Percentiles rank a stretch among this genome's conserved stretches.
phyloP scores from a whole-genome alignment of 768 basidiomycete species.

The Phaeotremella fagi region DNA sequence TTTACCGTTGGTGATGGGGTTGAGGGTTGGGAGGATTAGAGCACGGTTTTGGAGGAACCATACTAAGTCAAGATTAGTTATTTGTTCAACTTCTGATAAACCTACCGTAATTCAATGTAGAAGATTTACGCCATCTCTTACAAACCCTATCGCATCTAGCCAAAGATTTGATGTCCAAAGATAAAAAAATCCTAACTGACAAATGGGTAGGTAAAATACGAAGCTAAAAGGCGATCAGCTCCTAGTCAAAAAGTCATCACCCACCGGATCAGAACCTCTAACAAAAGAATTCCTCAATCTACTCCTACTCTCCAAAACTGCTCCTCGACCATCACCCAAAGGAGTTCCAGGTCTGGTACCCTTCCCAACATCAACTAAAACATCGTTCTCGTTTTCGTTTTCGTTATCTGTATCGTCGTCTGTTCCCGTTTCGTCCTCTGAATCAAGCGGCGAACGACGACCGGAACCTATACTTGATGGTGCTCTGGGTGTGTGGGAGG shows the following conservation, averaged over 20 bases:
- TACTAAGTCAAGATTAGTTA: slow-evolving; percentile 53
- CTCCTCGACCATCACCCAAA: slow-evolving; percentile 12
- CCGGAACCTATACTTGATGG: slow-evolving; percentile 13
- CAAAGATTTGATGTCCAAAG: slow-evolving; percentile 61
- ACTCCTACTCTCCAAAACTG: too few relatives aligned
- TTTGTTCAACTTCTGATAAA: slow-evolving; percentile 1
- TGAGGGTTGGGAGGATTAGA: slow-evolving; percentile 77
- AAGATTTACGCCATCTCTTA: slow-evolving; percentile 80
- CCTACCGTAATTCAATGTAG: slow-evolving; percentile 84
- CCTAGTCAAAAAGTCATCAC: slow-evolving; percentile 5
- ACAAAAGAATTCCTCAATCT: too few relatives aligned
- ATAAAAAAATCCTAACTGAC: slow-evolving; percentile 69
- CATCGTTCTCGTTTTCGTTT: slow-evolving; percentile 28
- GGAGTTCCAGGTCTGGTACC: slow-evolving; percentile 44
- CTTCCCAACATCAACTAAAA: too few relatives aligned
- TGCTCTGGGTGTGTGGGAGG: slow-evolving; percentile 18
- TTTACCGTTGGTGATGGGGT: slow-evolving; percentile 51
- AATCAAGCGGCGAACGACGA: background rate
- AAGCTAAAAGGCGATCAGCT: slow-evolving; percentile 21
- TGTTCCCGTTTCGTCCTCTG: slow-evolving; percentile 14
- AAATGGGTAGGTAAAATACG: slow-evolving; percentile 68
- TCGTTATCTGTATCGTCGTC: slow-evolving; percentile 31
- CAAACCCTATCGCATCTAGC: slow-evolving; percentile 74
- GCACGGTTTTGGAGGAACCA: slow-evolving; percentile 92
- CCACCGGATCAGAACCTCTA: slow-evolving; percentile 48